Base-by-base conservation (phyloP, 805 yeast species). In the Wickerhamiella domercqiae region DNA sequence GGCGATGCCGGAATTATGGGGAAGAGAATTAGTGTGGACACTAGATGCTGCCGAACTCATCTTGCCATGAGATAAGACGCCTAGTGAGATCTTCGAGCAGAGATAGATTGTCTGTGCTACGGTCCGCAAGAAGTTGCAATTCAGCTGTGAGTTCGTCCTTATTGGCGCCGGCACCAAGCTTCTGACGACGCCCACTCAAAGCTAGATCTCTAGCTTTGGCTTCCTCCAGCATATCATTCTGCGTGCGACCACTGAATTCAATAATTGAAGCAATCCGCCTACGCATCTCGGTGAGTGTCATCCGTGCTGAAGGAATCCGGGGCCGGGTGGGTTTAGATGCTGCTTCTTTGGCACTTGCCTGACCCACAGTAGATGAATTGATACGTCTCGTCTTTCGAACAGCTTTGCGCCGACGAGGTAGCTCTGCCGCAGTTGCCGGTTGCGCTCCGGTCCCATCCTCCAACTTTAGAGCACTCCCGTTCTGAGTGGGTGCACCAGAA, bases 221-320 rank as follows among this genome's bases (percentile, higher is more conserved):
- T 48, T 84, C 94, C 37, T 70, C 71, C 34, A 77, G 75, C 43
- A 87, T 60, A 51, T 87, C 97, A 43, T 76, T 58, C 55, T 84
- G 94, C 1, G 93, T 79, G 37, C 94, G 67, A 9, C 86, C 82
- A 19, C 87, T 70, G 67, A 86, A 90, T 58, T 90, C 97, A 48
- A 87, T 61, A 16, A 87, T 87, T 1, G 95, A 93, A 2, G 82
- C 78, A 2, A 84, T 79, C 41, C 98, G 68, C 51, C 82, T 74
- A 39, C 84, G 70, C 81, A 87, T 78, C 55, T 87, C 98, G 47
- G 71, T 69, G 42, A 86, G 57, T 3, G 84, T 70, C 3, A 80
- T 71, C 38, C 82, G 70, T 16, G 75, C 74, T 41, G 77, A 77
- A 5, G 94, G 96, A 32, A 74, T 63, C 39, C 94, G 70, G 11